A percentile compares a stretch with the other conserved stretches of the same genome.
These are phyloP conservation scores for Nannizzia gypsea DNA, from an alignment of 2,329 filamentous ascomycete species.

Conservation along the genomic window DNA sequence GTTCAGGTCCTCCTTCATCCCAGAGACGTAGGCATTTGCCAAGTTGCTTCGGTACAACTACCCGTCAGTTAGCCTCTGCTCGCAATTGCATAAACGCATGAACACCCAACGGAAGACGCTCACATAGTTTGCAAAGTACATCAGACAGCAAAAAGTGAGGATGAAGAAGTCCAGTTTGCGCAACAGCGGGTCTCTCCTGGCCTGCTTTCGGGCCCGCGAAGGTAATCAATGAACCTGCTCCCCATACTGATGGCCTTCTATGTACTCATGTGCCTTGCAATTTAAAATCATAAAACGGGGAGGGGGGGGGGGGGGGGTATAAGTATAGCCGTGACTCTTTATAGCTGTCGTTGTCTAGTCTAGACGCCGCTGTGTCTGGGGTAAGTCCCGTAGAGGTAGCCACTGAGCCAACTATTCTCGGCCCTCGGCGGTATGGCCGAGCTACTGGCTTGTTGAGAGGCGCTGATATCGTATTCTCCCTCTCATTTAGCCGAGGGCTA, in stretches of 20 bases:
- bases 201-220: constrained; percentile 13
- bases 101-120: constrained; percentile 1
- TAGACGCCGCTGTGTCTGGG: no score
- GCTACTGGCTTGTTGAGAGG: not conserved
- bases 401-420: not conserved
- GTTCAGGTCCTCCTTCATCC: constrained; percentile 28
- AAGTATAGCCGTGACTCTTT: not conserved
- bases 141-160: constrained; percentile 33
- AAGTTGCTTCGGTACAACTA: constrained; percentile 33
- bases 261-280: not conserved
- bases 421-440: not conserved
- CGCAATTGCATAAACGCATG: not conserved
- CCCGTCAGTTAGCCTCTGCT: not conserved
- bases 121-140: constrained; percentile 35
- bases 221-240: constrained; percentile 11
- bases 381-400: not conserved
- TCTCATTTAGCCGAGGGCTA: not conserved
- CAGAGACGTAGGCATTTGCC: constrained; percentile 32
- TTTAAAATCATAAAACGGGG: not conserved
- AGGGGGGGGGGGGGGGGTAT: not conserved
- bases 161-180: constrained; percentile 42
- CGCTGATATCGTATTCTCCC: not conserved
- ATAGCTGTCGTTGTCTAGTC: not conserved
- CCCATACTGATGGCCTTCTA: constrained; percentile 1
- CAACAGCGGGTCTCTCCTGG: constrained; percentile 25